A percentile compares a stretch with the other conserved stretches of the same genome.
phyloP scores from a whole-genome alignment of 2,329 filamentous ascomycete genomes.

The Fusarium continuum region DNA sequence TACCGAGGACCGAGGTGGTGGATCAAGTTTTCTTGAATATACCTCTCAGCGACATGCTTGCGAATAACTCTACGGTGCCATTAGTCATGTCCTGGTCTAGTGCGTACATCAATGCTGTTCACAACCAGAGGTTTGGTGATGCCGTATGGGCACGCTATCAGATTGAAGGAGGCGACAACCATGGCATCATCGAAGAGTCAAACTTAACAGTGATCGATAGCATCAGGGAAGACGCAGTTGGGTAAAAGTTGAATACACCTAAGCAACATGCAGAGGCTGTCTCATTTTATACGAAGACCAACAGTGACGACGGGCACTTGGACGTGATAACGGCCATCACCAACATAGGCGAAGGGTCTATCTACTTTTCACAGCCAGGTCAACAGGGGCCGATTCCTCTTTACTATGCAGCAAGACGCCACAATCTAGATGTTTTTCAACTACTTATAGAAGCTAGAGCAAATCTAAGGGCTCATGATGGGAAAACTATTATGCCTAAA shows the following conservation, averaged over 20 bases:
- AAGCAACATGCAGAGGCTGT: neutral
- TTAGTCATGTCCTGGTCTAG: neutral
- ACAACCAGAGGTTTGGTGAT: neutral
- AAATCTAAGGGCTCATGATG: too few relatives aligned
- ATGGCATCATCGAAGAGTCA: neutral
- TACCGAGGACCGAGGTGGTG: neutral
- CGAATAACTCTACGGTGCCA: neutral
- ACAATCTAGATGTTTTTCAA: too few relatives aligned
- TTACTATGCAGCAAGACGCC: too few relatives aligned
- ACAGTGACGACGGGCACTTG: neutral
- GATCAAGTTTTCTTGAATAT: neutral
- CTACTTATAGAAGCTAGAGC: too few relatives aligned
- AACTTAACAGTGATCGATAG: neutral
- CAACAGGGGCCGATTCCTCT: too few relatives aligned
- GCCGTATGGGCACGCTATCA: neutral
- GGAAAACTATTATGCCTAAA: too few relatives aligned
- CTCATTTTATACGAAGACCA: neutral
- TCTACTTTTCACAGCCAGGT: too few relatives aligned
- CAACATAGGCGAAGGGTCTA: too few relatives aligned
- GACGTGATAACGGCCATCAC: neutral
- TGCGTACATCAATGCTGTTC: neutral
- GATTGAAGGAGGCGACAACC: neutral
- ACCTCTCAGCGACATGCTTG: neutral
- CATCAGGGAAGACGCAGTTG: neutral
- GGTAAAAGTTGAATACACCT: neutral